Conservation (phyloP, 495 filamentous ascomycete species). For the Aspergillus funiculosus region DNA sequence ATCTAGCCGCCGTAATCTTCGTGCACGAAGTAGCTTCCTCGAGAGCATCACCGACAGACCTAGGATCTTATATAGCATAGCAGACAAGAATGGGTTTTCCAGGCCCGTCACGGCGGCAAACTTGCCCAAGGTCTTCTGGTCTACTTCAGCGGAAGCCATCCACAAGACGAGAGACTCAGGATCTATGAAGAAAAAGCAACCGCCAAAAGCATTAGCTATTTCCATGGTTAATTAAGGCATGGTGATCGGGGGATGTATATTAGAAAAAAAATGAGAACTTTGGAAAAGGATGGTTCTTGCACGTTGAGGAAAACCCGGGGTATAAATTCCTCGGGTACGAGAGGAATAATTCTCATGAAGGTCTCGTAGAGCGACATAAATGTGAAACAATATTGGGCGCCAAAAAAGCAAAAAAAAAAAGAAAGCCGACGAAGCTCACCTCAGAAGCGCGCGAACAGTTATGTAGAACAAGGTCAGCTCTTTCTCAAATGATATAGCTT, state of each 20-base stretch:
- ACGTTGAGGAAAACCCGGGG: not conserved
- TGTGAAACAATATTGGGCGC: constrained; percentile 2
- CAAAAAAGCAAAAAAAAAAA: constrained; percentile 9
- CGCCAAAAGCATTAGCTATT: constrained; percentile 15
- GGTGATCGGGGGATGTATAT: not conserved
- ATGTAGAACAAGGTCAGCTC: constrained; percentile 19
- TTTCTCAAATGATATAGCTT: constrained; percentile 27
- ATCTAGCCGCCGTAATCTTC: constrained; percentile 78
- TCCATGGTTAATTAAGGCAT: constrained; percentile 7
- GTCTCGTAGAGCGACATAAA: not conserved
- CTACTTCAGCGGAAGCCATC: constrained; percentile 96
- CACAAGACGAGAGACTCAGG: constrained; percentile 32
- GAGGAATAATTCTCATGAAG: not conserved
- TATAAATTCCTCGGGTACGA: not conserved
- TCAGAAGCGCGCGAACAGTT: constrained; percentile 25
- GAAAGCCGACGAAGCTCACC: constrained; percentile 28
- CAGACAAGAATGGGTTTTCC: constrained; percentile 69
- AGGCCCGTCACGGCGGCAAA: constrained; percentile 69
- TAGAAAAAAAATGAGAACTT: not conserved
- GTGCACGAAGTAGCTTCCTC: constrained; percentile 73
- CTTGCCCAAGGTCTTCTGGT: constrained; percentile 90
- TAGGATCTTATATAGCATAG: constrained; percentile 80
- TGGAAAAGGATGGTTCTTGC: not conserved
- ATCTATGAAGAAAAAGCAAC: constrained; percentile 17
- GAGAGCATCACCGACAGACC: constrained; percentile 87